Percentiles rank a stretch among this genome's conserved stretches.
Evolutionary conservation across 805 yeast species (phyloP).

Genomic region (Kuraishia piskuri): DNA sequence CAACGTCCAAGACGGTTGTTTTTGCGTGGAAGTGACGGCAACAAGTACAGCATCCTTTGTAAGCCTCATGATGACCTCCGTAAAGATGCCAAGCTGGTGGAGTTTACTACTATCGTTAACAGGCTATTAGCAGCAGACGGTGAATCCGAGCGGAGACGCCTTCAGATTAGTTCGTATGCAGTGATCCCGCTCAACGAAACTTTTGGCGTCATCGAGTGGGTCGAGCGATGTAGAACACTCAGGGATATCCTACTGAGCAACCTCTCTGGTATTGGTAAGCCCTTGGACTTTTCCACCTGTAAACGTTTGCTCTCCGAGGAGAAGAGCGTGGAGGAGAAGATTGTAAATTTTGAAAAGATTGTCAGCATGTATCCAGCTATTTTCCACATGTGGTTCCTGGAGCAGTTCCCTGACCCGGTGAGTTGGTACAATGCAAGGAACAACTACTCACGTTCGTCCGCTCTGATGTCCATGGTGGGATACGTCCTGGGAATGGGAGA

Average conservation of each 20-base stretch:
- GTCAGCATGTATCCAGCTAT: conserved; percentile 50
- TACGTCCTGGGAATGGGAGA: conserved; percentile 92
- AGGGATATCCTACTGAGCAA: conserved; percentile 42
- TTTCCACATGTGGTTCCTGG: conserved; percentile 79
- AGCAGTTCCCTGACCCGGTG: conserved; percentile 82
- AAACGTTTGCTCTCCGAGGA: conserved; percentile 17
- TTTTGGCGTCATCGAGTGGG: conserved; percentile 89
- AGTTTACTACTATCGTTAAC: conserved; percentile 82
- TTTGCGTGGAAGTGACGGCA: conserved; percentile 72
- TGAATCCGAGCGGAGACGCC: conserved; percentile 65
- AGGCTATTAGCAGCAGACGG: conserved; percentile 55
- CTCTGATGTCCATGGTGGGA: conserved; percentile 98
- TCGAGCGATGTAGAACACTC: conserved; percentile 64
- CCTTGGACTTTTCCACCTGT: conserved; percentile 15
- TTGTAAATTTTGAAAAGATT: conserved; percentile 26
- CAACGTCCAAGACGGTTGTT: conserved; percentile 80
- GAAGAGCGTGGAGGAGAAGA: conserved; percentile 20
- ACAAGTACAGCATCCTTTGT: conserved; percentile 65
- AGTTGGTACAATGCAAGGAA: conserved; percentile 80
- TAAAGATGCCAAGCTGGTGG: conserved; percentile 92
- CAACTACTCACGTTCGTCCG: conserved; percentile 67
- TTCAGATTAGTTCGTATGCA: conserved; percentile 72
- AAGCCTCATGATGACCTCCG: conserved; percentile 87
- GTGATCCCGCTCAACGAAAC: conserved; percentile 83
- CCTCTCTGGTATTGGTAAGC: conserved; percentile 15